Evolutionary conservation across 306 rosid species (phyloP).

Genomic region (Biancaea sappan): DNA sequence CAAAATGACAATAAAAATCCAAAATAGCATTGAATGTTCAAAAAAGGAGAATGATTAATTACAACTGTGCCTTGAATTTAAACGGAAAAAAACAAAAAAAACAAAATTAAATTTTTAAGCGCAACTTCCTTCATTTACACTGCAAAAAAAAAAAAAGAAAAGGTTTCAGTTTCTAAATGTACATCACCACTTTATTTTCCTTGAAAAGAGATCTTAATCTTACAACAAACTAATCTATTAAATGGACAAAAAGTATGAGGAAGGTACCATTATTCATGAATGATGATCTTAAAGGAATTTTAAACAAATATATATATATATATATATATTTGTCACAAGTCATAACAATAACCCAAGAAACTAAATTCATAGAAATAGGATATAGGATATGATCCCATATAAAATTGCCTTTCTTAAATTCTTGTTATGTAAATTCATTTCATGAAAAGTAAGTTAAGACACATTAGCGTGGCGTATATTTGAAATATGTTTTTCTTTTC

Average conservation of each 20-base stretch:
- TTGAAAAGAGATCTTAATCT: not conserved
- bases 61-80: not conserved
- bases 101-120: not conserved
- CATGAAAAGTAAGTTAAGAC: not conserved
- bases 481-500: not conserved
- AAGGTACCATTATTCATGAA: conserved; percentile 24
- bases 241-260: not conserved
- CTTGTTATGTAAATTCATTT: conserved; percentile 23
- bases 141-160: conserved; percentile 26
- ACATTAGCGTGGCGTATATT: conserved; percentile 11
- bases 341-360: not conserved
- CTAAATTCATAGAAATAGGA: conserved; percentile 13
- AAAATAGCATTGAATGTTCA: conserved; percentile 21
- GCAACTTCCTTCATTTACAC: not conserved
- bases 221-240: not conserved
- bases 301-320: no score
- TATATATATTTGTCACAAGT: conserved; percentile 1
- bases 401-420: not conserved
- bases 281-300: conserved; percentile 7
- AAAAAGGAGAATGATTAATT: conserved; percentile 13
- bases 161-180: not conserved
- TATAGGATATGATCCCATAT: not conserved
- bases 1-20: conserved; percentile 2
- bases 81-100: no score
- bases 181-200: not conserved